These are phyloP conservation scores for Omphalotus guepiniiformis DNA, from an alignment of 768 basidiomycete genomes.

Conservation along the genomic window DNA sequence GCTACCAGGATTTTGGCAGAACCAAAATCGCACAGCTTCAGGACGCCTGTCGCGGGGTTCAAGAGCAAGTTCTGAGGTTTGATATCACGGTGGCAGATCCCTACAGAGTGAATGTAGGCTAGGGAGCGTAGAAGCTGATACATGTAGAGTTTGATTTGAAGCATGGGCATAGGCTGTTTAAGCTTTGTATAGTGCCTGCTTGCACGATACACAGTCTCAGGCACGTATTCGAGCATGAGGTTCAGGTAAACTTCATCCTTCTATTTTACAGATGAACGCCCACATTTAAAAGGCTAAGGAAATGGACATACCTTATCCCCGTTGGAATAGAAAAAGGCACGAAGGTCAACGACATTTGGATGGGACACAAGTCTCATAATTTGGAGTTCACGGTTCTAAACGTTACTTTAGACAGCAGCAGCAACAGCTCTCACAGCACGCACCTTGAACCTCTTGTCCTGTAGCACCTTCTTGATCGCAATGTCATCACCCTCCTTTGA, in stretches of 20 bases:
- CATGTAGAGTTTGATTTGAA: conserved; percentile 99
- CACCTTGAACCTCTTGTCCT: conserved; percentile 99
- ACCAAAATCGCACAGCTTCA: conserved; percentile 99
- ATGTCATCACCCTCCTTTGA: conserved; percentile 76
- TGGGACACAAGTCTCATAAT: conserved; percentile 97
- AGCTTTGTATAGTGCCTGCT: conserved; percentile 99
- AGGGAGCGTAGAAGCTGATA: conserved; percentile 97
- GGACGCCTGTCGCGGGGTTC: conserved; percentile 93
- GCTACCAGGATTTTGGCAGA: conserved; percentile 98
- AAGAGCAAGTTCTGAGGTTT: conserved; percentile 98
- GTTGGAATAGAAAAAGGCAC: conserved; percentile 98
- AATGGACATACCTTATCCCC: conserved; percentile 84
- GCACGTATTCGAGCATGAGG: conserved; percentile 98
- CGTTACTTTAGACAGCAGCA: conserved; percentile 6
- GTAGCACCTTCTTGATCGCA: conserved; percentile 99
- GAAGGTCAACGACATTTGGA: conserved; percentile 97
- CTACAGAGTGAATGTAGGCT: conserved; percentile 98
- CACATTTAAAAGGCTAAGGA: conserved; percentile 8
- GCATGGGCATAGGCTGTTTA: conserved; percentile 99
- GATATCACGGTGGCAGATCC: conserved; percentile 99
- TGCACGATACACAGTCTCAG: conserved; percentile 98
- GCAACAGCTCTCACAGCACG: conserved; percentile 24
- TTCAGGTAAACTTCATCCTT: conserved; percentile 99
- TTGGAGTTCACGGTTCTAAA: conserved; percentile 96
- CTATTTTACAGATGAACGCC: conserved; percentile 36